A percentile compares a stretch with the other conserved stretches of the same genome.
These are phyloP conservation scores for Globisporangium nagaii DNA, from an alignment of 352 stramenopile genomes.

Conservation along the genomic window DNA sequence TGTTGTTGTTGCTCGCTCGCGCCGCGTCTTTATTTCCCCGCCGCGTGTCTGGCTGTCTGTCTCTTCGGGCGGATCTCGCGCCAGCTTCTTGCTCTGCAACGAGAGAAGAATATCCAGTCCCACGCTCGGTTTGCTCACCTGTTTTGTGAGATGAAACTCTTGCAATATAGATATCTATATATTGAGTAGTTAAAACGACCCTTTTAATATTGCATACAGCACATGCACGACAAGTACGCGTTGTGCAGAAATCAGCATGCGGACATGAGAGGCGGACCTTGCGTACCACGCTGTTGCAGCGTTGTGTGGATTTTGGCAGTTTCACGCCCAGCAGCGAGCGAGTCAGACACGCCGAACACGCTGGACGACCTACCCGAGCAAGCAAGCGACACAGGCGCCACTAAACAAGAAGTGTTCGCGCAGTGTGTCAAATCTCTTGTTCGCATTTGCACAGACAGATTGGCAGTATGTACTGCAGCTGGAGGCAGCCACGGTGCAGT, in stretches of 20 bases:
- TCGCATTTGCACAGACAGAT: too few species aligned
- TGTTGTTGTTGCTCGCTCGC: neutral
- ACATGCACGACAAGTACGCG: neutral
- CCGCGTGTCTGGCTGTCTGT: conserved; percentile 1
- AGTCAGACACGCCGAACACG: neutral
- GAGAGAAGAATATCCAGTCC: neutral
- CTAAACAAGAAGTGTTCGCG: neutral
- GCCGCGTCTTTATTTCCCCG: neutral
- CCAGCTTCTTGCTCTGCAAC: neutral
- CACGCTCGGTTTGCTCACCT: neutral
- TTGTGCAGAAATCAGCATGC: neutral
- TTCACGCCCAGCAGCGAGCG: neutral
- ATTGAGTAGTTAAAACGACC: neutral
- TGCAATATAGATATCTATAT: neutral
- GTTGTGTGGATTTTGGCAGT: neutral
- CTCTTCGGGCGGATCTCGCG: conserved; percentile 3
- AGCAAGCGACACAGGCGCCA: neutral
- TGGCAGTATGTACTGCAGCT: too few species aligned
- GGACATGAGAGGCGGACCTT: neutral
- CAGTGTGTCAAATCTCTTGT: too few species aligned
- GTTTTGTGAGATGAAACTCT: too few species aligned
- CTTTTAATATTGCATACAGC: neutral
- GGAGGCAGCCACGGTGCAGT: too few species aligned
- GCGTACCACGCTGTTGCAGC: neutral
- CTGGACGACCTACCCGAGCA: too few species aligned